Evolutionary conservation across 208 protist genomes (phyloP).

Genomic region (Lotmaria passim): DNA sequence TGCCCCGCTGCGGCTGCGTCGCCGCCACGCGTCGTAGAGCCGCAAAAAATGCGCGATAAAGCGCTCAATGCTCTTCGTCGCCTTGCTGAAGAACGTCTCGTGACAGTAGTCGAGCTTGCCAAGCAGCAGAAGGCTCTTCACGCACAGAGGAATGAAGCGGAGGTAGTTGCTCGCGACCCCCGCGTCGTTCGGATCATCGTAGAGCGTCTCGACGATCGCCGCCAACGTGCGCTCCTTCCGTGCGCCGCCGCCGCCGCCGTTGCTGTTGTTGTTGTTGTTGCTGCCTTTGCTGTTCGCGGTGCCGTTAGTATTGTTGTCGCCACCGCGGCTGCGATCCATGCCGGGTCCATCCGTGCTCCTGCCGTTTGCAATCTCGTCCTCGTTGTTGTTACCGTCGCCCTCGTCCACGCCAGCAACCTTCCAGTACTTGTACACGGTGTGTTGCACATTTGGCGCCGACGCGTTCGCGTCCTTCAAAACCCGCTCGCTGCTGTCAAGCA

Average conservation of each 20-base stretch:
- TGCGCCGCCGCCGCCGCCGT: neutral
- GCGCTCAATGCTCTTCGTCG: conserved; percentile 62
- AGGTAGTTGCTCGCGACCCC: conserved; percentile 58
- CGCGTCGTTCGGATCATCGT: conserved; percentile 65
- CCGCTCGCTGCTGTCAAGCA: conserved; percentile 51
- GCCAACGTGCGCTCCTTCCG: conserved; percentile 38
- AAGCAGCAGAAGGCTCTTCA: conserved; percentile 68
- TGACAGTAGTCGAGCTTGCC: conserved; percentile 69
- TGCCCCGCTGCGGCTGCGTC: conserved; percentile 41
- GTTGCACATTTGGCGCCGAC: conserved; percentile 40
- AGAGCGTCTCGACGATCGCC: conserved; percentile 49
- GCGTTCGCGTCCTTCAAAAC: conserved; percentile 26
- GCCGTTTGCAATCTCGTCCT: neutral
- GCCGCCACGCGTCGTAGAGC: conserved; percentile 78
- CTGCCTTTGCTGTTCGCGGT: too few species aligned
- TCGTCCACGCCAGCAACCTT: conserved; percentile 20
- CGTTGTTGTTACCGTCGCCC: conserved; percentile 8
- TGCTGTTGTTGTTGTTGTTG: neutral
- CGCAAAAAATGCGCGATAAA: conserved; percentile 77
- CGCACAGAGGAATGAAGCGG: conserved; percentile 79
- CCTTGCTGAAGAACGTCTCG: conserved; percentile 74
- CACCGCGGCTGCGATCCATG: neutral
- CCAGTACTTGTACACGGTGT: conserved; percentile 51
- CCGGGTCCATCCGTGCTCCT: neutral
- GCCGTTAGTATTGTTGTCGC: too few species aligned